Evolutionary conservation across 306 rosid genomes (phyloP), one percentile per base, ranked within the genome.

Genomic region (Lathyrus aphaca): DNA sequence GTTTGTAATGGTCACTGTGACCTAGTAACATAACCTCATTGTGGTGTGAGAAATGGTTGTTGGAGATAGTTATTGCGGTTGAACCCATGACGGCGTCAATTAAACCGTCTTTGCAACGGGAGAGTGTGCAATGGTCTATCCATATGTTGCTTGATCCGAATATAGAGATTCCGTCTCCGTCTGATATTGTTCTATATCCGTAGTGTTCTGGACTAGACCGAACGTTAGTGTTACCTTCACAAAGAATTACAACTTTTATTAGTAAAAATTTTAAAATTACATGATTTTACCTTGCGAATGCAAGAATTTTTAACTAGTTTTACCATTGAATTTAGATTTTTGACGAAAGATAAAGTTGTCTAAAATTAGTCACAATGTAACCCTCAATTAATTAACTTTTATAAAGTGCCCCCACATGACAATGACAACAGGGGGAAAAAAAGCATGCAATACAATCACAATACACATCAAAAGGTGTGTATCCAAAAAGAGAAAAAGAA

Each of bases 41-140:
- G 75, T 92, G 98, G 60, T 92, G 89, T 0, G 96, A 86, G 66
- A 92, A 92, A 71, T 69, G 77, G 70, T 83, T 92, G 89, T 92
- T 92, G 0, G 98, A 92, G 14, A 92, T 77, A 1, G 98, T 92
- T 63, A 92, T 82, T 0, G 81, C 98, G 0, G 96, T 92, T n/a
- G 96, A 90, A 2, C 98, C 96, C 98, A 92, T 88, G 16, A 88
- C 87, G 0, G 88, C 96, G 32, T 92, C 98, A 4, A 92, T 81
- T 15, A 92, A 55, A 0, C 98, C 98, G 64, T 92, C 98, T 54
- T 80, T 85, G 83, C 98, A 92, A n/a, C 80, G 96, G 0, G 98
- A 90, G 1, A 92, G 77, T 1, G 86, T 77, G 70, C 98, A 92
- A 18, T 92, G 98, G 60, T 92, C 98, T 2, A 92, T 85, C 96